phyloP scores from a whole-genome alignment of 306 rosid species.

The Cicer chorassanicum region DNA sequence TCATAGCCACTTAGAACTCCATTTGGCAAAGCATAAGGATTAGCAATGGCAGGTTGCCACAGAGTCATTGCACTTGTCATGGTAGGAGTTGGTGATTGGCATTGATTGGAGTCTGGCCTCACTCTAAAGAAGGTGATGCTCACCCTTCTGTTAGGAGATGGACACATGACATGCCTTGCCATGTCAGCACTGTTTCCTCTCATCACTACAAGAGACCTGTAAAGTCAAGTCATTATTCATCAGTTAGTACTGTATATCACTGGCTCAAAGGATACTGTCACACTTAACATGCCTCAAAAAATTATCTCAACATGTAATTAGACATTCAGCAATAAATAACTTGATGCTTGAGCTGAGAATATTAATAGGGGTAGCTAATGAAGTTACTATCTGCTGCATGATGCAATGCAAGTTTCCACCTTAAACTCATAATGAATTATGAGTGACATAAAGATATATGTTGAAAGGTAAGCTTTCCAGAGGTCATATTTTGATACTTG shows the following conservation, averaged over 20 bases:
- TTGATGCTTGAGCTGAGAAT: conserved; percentile 32
- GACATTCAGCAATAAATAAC: conserved; percentile 12
- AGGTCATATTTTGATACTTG: too few species aligned
- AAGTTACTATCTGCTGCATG: too few species aligned
- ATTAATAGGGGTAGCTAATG: background rate
- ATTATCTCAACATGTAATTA: conserved; percentile 22
- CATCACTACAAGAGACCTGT: conserved; percentile 90
- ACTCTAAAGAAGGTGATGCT: conserved; percentile 85
- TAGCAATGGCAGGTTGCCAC: conserved; percentile 76
- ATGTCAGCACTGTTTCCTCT: conserved; percentile 98
- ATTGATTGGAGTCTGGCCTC: conserved; percentile 70
- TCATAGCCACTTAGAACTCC: conserved; percentile 67
- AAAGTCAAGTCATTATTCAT: conserved; percentile 15
- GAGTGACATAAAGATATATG: too few species aligned
- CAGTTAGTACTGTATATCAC: background rate
- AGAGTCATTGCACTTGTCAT: conserved; percentile 58
- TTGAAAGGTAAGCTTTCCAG: too few species aligned
- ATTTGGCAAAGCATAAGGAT: conserved; percentile 62
- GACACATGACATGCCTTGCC: conserved; percentile 99
- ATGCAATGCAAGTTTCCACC: too few species aligned
- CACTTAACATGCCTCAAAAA: background rate
- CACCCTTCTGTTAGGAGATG: conserved; percentile 74
- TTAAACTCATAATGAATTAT: too few species aligned
- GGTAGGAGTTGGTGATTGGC: conserved; percentile 62
- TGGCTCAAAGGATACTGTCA: background rate